Base-by-base conservation (phyloP, 2,329 filamentous ascomycete genomes). In the Alternaria sp. region DNA sequence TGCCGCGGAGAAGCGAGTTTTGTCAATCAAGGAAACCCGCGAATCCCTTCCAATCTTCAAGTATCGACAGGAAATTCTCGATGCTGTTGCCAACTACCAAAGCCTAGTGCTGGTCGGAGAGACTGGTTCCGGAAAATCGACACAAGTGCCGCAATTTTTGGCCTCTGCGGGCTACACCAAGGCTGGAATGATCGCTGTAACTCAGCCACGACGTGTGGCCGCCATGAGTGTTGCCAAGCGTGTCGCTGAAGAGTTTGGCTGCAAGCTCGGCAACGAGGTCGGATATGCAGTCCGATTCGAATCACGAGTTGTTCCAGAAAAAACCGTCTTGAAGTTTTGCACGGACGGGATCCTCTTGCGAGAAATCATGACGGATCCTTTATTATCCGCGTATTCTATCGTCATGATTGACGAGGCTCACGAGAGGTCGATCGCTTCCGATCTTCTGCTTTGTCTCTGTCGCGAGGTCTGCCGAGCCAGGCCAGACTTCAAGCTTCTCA, bases 201-300 rank as follows among this genome's bases (percentile, higher is more conserved):
- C 96, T 0, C 96, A 99, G 70, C 96, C 96, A 5, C 90, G 96
- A 71, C 89, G 96, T 84, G 96, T 99, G 11, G 96, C 96, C 4
- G 96, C 96, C 28, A 98, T 98, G 95, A 96, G 92, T 75, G 95
- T 98, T 20, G 95, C 96, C n/a, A 89, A 93, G 47, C 93, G 96
- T 85, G 96, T 99, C 3, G 93, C 95, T 0, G 94, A 98, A 60
- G 96, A 99, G 78, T 47, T 92, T 97, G 83, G 94, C 92, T 91
- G 93, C 63, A 94, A 95, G 78, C 83, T 98, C 11, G 96, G 96
- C 1, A 92, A 93, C 66, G 93, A 97, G 75, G 95, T 98, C 25
- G 96, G 96, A 15, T 99, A 97, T 78, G 90, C 91, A 0, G 97
- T 99, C 71, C 92, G 96, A 64, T 99, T 98, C 72, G 96, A 99